Base-by-base conservation (phyloP, 2,329 filamentous ascomycete genomes). In the Trichoderma lentiforme region DNA sequence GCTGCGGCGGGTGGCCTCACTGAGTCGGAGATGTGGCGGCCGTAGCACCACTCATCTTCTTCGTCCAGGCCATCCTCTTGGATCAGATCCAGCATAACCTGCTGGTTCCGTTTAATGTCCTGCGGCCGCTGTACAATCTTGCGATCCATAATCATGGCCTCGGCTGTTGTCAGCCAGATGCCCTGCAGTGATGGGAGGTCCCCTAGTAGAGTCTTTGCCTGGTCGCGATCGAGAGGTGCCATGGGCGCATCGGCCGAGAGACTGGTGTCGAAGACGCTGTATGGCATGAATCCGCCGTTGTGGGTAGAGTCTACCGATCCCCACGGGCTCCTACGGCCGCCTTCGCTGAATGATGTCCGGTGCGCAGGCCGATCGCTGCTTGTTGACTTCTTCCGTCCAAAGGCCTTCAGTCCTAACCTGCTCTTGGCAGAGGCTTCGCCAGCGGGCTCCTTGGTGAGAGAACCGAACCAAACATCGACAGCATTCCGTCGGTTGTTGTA, bases 21-120 rank as follows among this genome's bases (percentile, higher is more conserved):
- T n/a, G 86, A 87, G 36, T 86, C 86, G n/a, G 86, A 84, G 2
- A 84, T 83, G 39, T 80, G 81, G 66, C 84, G 84, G 60, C 88
- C 87, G 75, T 90, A 90, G 82, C 86, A 86, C 88, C 89, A 91
- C 74, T 90, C 86, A 73, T 91, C 89, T 77, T 89, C 85, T 70
- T 88, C 86, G 24, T 86, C 85, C 24, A 86, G 80, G 21, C 87
- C 88, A 70, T 90, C 87, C 73, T 91, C 89, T 63, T 86, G 85
- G 74, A 91, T 91, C n/a, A 91, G 81, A 73, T 91, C 88, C 70
- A 90, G 80, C 80, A 91, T 85, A 28, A 91, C 86, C 74, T 89
- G 85, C 14, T 86, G 87, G 71, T 91, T 91, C 53, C 89, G 85
- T 77, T 89, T 89, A 74, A 91, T 91, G 73, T 91, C 87, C 72